Evolutionary conservation across 768 basidiomycete species (phyloP), one percentile per base, ranked within the genome.

Genomic region (Kwoniella sp.): DNA sequence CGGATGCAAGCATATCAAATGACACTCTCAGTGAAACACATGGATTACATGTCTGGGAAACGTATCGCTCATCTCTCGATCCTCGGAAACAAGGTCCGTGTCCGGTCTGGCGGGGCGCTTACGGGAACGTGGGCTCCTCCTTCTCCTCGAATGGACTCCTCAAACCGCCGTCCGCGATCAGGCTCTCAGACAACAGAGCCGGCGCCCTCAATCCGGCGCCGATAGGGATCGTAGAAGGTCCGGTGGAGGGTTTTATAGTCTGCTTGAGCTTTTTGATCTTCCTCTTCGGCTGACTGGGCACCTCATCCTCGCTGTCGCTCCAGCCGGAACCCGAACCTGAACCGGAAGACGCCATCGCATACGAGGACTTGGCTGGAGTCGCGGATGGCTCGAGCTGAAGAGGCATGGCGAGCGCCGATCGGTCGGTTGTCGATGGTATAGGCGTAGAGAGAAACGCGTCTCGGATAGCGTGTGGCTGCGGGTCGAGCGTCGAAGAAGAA

Each of bases 91-190:
- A 41, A 20, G 38, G 38, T 41, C 38, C 38, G 38, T 41, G 38
- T 41, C 38, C 38, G 38, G 38, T n/a, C n/a, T n/a, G n/a, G n/a
- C n/a, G n/a, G n/a, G n/a, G n/a, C n/a, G n/a, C n/a, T n/a, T n/a
- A 63, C 7, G 31, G 26, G 50, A 66, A 66, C 13, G 45, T 47
- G 28, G 54, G 52, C 30, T 58, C 67, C 8, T 55, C 64, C 48
- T 69, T 74, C 63, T 74, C 73, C 54, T 74, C 73, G 55, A 74
- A 74, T 2, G 73, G 73, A 62, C 70, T 71, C 28, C 70, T 52
- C 52, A 73, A 54, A 2, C 59, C 72, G 5, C 41, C 41, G 41
- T 8, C 41, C 41, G 41, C 5, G 8, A 45, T 45, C 47, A 7
- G 34, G 23, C 23, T 12, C 57, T 29, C 26, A 31, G 30, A 15